phyloP scores from a whole-genome alignment of 1,139 yeast genomes.

The Komagataea norvegica region DNA sequence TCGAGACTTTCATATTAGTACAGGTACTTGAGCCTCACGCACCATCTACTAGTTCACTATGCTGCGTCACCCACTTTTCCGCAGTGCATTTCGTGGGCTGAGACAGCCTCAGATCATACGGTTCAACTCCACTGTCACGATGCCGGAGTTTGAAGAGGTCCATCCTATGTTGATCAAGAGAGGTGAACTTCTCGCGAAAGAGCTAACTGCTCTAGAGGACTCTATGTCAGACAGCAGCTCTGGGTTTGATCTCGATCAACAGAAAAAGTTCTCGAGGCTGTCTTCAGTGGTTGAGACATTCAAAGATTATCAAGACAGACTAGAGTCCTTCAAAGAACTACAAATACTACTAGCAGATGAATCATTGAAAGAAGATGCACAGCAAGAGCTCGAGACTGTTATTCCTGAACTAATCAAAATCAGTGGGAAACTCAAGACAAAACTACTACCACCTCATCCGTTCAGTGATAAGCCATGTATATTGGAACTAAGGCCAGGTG shows the following conservation, averaged over 20 bases:
- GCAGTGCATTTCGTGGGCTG: not conserved
- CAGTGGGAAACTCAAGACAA: conserved; percentile 45
- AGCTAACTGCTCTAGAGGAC: conserved; percentile 45
- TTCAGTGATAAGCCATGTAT: conserved; percentile 76
- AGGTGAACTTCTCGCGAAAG: conserved; percentile 50
- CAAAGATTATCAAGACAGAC: conserved; percentile 37
- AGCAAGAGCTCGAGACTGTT: conserved; percentile 29
- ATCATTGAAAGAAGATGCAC: conserved; percentile 34
- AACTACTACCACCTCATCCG: conserved; percentile 70
- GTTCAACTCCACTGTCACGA: not conserved
- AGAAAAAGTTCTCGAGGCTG: conserved; percentile 52
- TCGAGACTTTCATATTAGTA: no score
- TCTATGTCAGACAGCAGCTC: conserved; percentile 36
- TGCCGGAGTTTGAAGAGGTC: conserved; percentile 31
- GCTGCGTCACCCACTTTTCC: no score
- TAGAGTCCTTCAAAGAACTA: conserved; percentile 36
- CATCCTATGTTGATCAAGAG: conserved; percentile 62
- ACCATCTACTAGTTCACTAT: no score
- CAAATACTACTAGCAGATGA: conserved; percentile 34
- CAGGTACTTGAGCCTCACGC: no score
- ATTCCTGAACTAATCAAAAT: conserved; percentile 31
- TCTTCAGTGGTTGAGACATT: conserved; percentile 51
- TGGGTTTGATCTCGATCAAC: conserved; percentile 50
- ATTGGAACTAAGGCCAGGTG: conserved; percentile 88
- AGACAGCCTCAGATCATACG: not conserved